Conservation (phyloP, 257 asterid genomes). For the Eucommia ulmoides region DNA sequence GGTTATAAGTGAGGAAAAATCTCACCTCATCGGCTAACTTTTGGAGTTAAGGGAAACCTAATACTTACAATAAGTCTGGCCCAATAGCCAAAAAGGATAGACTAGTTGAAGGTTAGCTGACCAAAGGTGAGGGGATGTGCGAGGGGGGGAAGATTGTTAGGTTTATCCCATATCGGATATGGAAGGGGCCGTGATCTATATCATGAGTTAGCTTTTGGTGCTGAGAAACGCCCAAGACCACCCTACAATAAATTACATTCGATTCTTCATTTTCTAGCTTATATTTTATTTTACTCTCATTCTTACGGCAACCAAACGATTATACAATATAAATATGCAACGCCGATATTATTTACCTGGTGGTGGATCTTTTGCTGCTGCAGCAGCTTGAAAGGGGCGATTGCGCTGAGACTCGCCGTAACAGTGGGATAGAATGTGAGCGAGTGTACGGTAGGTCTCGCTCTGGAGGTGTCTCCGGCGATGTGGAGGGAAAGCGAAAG, state of each 20-base stretch:
- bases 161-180: too few species aligned
- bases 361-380: slow-evolving; percentile 12
- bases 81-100: too few species aligned
- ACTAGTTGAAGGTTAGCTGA: too few species aligned
- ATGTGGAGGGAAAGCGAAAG: slow-evolving; percentile 16
- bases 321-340: background rate
- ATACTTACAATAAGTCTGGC: too few species aligned
- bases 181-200: too few species aligned
- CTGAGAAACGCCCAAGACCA: background rate
- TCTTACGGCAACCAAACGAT: background rate
- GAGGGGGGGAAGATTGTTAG: too few species aligned
- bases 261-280: background rate
- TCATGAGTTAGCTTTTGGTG: too few species aligned
- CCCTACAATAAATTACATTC: background rate
- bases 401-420: background rate
- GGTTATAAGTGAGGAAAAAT: too few species aligned
- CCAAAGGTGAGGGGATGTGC: too few species aligned
- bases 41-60: too few species aligned
- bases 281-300: background rate
- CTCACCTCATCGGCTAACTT: too few species aligned
- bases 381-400: slow-evolving; percentile 4
- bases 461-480: slow-evolving; percentile 62
- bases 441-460: slow-evolving; percentile 34
- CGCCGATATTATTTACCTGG: slow-evolving; percentile 24
- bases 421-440: slow-evolving; percentile 31